Evolutionary conservation across 2,329 filamentous ascomycete species (phyloP), one percentile per base, ranked within the genome.

Genomic region (Zalaria sp.): DNA sequence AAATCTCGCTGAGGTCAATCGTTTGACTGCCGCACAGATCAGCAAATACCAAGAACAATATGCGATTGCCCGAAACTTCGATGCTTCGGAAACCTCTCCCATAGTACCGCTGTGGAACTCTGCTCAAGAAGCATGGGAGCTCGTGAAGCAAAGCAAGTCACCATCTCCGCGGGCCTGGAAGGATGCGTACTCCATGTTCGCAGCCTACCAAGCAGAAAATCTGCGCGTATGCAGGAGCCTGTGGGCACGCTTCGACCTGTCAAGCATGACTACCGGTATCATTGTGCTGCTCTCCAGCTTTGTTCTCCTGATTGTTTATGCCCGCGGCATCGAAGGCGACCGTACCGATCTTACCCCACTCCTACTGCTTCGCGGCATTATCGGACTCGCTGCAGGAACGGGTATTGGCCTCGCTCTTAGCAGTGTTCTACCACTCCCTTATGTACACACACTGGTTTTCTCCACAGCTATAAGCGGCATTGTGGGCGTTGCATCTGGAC

Each of bases 161-260:
- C 54, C 55, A 3, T 60, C 54, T 42, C 47, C 54, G 6, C 51
- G 59, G 29, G 54, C 62, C 3, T 63, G 65, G 50, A 60, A 62
- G 43, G 51, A 59, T 2, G 61, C 65, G 18, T 74, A 71, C 47
- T 52, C 70, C 2, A 73, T 79, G 0, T 89, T 84, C 54, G 65
- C 71, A 10, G 67, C 70, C 7, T 96, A 93, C 56, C 87, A 95
- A 57, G 68, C 69, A 27, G 77, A 84, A 55, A 94, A 83, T 1
- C 68, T 98, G 36, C 69, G 69, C 27, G 72, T 89, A 8, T 96
- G 85, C 65, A 83, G 87, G 57, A 73, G 72, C 34, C 67, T 96
- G 10, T 98, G 91, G 91, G 87, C 91, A 25, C 77, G 83, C 31
- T 98, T 98, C 51, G 86, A 98, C 58, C 69, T 94, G 18, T 71